phyloP scores from a whole-genome alignment of 2,329 filamentous ascomycete species.

The Aspergillus piperis region DNA sequence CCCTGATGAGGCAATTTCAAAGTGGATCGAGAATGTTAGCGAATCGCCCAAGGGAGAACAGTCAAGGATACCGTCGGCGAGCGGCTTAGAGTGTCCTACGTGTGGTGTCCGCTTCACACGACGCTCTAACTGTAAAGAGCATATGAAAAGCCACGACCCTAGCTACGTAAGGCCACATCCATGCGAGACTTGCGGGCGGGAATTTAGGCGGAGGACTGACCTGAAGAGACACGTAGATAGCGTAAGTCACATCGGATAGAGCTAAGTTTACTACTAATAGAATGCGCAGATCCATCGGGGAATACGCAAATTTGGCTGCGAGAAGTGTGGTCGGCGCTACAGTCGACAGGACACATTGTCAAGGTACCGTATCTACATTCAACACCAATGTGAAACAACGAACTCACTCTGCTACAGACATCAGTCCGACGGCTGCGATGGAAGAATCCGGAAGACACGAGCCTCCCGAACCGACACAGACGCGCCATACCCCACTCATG shows the following conservation, averaged over 20 bases:
- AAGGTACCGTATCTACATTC: constrained; percentile 57
- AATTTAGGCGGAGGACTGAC: constrained; percentile 82
- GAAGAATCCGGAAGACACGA: constrained; percentile 7
- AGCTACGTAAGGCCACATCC: constrained; percentile 69
- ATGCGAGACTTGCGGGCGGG: constrained; percentile 70
- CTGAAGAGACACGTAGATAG: constrained; percentile 59
- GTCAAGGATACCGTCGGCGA: constrained; percentile 37
- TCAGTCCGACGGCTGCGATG: constrained; percentile 20
- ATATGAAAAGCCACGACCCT: constrained; percentile 81
- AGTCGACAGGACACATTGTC: constrained; percentile 79
- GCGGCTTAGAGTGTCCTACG: constrained; percentile 72
- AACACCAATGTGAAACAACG: not conserved
- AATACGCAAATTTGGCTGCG: constrained; percentile 68
- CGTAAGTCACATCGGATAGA: constrained; percentile 41
- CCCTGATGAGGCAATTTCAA: constrained; percentile 14
- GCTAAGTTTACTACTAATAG: constrained; percentile 48
- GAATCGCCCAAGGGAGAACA: constrained; percentile 8
- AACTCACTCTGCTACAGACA: constrained; percentile 18
- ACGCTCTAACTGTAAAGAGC: constrained; percentile 83
- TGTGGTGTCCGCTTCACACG: constrained; percentile 81
- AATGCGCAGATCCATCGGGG: constrained; percentile 68
- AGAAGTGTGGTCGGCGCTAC: constrained; percentile 70
- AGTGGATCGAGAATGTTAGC: constrained; percentile 12
- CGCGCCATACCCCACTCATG: not conserved
- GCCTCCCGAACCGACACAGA: not conserved